Evolutionary conservation across 441 rosid species (phyloP).

Genomic region (California macrophylla): DNA sequence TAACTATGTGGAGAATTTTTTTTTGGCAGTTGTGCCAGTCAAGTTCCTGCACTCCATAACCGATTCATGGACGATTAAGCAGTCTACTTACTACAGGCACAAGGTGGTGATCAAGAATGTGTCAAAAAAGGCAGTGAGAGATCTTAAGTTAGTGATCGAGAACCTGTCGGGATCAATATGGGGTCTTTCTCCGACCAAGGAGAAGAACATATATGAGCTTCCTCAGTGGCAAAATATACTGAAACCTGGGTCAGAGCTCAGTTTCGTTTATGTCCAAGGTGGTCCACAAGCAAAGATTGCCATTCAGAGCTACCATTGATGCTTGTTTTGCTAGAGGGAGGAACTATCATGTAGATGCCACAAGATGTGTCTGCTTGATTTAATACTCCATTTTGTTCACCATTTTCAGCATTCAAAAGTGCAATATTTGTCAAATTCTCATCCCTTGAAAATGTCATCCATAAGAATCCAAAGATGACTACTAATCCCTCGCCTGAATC

Average conservation of each 20-base stretch:
- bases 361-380: background rate
- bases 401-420: background rate
- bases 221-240: conserved; percentile 41
- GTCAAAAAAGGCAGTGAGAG: conserved; percentile 35
- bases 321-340: background rate
- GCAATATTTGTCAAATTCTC: background rate
- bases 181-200: conserved; percentile 44
- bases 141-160: conserved; percentile 40
- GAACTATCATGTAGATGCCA: background rate
- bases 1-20: too few species aligned
- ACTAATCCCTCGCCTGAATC: too few species aligned
- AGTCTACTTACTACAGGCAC: conserved; percentile 48
- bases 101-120: conserved; percentile 53
- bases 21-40: conserved; percentile 23
- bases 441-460: too few species aligned
- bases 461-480: too few species aligned
- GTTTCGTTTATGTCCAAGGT: conserved; percentile 58
- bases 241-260: conserved; percentile 35
- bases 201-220: conserved; percentile 42
- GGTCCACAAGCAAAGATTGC: conserved; percentile 68
- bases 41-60: conserved; percentile 63
- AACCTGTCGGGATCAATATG: conserved; percentile 47
- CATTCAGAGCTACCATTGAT: conserved; percentile 44
- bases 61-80: conserved; percentile 38
- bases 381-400: background rate